These are phyloP conservation scores for Eucalyptus guilfoylei DNA, from an alignment of 345 rosid genomes.

Conservation along the genomic window DNA sequence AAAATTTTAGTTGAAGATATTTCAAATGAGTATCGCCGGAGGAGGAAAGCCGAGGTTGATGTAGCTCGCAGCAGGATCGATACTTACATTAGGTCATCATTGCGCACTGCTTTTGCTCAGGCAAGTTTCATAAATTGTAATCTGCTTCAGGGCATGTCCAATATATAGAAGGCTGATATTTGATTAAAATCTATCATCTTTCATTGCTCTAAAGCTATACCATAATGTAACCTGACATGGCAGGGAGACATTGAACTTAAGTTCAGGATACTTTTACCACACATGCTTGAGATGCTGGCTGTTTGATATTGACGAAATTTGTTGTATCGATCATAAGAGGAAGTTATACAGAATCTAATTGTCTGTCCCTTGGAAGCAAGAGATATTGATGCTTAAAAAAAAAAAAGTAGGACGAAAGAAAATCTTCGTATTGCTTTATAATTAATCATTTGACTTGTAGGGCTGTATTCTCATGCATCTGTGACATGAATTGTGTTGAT, in stretches of 20 bases:
- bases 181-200: not conserved
- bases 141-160: not conserved
- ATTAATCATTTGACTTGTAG: not conserved
- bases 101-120: slow-evolving; percentile 98
- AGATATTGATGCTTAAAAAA: not conserved
- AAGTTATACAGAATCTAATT: not conserved
- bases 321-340: not conserved
- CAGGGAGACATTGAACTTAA: not conserved
- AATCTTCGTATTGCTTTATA: not conserved
- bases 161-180: not conserved
- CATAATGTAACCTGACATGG: not conserved
- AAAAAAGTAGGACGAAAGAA: not conserved
- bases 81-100: slow-evolving; percentile 93
- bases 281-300: not conserved
- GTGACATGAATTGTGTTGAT: not conserved
- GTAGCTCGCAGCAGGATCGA: slow-evolving; percentile 78
- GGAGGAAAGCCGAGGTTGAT: slow-evolving; percentile 77
- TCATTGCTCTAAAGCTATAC: not conserved
- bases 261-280: not conserved
- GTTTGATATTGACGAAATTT: not conserved
- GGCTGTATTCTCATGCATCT: not conserved
- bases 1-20: slow-evolving; percentile 90
- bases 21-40: slow-evolving; percentile 88
- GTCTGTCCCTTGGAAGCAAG: not conserved
- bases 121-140: slow-evolving; percentile 30